phyloP scores from a whole-genome alignment of 129 eudicot genomes.

The Solidago caesia region DNA sequence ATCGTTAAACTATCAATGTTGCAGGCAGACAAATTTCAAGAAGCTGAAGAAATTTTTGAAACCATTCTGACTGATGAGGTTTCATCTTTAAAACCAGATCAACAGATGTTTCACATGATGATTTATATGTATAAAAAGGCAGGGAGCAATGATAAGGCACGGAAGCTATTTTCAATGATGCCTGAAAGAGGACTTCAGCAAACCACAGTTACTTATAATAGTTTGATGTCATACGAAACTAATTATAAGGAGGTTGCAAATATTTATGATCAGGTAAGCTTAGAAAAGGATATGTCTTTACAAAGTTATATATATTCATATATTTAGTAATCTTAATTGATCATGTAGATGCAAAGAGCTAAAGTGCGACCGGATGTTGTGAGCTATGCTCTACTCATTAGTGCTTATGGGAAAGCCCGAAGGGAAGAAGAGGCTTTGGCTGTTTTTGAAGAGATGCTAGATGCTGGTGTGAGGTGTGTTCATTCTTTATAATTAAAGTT shows the following conservation, averaged over 20 bases:
- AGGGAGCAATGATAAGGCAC: slow-evolving; percentile 79
- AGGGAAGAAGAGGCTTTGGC: slow-evolving; percentile 97
- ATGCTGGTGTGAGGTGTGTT: slow-evolving; percentile 96
- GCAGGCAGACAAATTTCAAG: slow-evolving; percentile 82
- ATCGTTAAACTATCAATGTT: slow-evolving; percentile 17
- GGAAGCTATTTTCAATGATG: slow-evolving; percentile 70
- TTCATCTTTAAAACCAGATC: slow-evolving; percentile 73
- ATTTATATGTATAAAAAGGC: slow-evolving; percentile 90
- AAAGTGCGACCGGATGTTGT: slow-evolving; percentile 87
- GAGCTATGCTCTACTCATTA: slow-evolving; percentile 84
- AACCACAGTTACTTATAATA: slow-evolving; percentile 81
- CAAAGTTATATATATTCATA: background rate
- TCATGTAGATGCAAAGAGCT: slow-evolving; percentile 85
- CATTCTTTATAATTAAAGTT: background rate
- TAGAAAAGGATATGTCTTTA: background rate
- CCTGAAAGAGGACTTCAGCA: slow-evolving; percentile 65
- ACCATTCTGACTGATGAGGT: slow-evolving; percentile 52
- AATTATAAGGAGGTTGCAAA: slow-evolving; percentile 86
- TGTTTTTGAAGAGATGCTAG: slow-evolving; percentile 98
- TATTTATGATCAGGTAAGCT: slow-evolving; percentile 75
- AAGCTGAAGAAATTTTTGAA: slow-evolving; percentile 86
- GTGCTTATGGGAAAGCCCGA: slow-evolving; percentile 95
- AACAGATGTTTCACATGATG: slow-evolving; percentile 99
- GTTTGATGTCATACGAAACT: slow-evolving; percentile 85
- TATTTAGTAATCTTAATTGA: background rate